These are phyloP conservation scores for Trichoderma reesei DNA, from an alignment of 495 filamentous ascomycete species.

Conservation along the genomic window DNA sequence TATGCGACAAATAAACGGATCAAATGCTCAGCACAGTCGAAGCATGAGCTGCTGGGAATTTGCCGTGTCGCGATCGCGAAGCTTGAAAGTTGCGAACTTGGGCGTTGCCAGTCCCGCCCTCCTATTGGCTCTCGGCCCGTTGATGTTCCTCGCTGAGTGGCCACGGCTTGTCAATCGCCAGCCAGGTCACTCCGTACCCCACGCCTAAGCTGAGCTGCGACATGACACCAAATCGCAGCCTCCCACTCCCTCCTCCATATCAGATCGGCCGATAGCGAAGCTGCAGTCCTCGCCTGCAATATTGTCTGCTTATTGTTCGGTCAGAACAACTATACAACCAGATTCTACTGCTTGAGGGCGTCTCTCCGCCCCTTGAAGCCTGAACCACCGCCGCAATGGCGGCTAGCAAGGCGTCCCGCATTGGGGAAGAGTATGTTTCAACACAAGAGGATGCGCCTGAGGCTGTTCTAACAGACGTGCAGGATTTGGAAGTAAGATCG, in stretches of 20 bases:
- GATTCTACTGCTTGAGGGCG: neutral
- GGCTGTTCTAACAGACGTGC: conserved; percentile 24
- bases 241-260: neutral
- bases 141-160: conserved; percentile 3
- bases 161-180: neutral
- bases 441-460: conserved; percentile 5
- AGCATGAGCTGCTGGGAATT: too few species aligned
- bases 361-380: neutral
- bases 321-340: neutral
- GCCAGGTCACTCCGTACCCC: conserved; percentile 1
- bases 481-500: conserved; percentile 96
- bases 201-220: conserved; percentile 8
- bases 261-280: neutral
- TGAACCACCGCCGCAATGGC: conserved; percentile 44
- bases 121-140: conserved; percentile 7
- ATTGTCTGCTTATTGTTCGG: neutral
- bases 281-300: neutral
- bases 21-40: neutral
- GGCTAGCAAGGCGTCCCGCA: conserved; percentile 77
- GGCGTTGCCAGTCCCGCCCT: neutral
- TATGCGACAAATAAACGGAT: too few species aligned
- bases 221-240: neutral
- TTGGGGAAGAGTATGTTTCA: conserved; percentile 88
- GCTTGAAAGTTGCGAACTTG: conserved; percentile 4
- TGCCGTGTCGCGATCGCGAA: conserved; percentile 7